These are phyloP conservation scores for Vitis rotundifolia DNA, from an alignment of 164 flowering plant species.

Conservation along the genomic window DNA sequence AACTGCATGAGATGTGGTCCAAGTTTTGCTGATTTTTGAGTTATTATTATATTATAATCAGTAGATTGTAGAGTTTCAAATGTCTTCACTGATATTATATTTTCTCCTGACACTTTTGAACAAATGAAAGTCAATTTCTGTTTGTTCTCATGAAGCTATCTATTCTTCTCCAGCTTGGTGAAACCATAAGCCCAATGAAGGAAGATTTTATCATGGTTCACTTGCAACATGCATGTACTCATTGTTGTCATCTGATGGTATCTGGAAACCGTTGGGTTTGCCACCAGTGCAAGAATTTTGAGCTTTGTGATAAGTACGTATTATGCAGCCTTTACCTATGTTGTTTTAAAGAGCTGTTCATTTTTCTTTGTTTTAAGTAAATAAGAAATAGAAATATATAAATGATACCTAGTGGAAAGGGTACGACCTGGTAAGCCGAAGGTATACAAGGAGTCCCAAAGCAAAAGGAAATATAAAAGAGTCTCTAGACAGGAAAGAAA, in stretches of 20 bases:
- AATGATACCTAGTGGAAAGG: no score
- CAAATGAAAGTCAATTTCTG: neutral
- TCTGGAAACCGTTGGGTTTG: constrained; percentile 92
- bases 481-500: no score
- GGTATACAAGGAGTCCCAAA: no score
- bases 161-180: constrained; percentile 75
- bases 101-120: neutral
- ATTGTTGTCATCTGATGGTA: constrained; percentile 85
- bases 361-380: neutral
- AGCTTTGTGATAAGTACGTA: constrained; percentile 90
- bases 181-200: constrained; percentile 91
- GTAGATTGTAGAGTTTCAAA: neutral
- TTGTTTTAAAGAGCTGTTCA: neutral
- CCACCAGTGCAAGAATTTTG: constrained; percentile 83
- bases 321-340: neutral
- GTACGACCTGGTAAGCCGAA: no score
- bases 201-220: constrained; percentile 99
- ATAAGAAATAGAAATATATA: no score
- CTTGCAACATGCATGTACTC: constrained; percentile 85
- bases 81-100: neutral
- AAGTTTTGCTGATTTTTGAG: neutral
- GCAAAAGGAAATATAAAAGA: no score
- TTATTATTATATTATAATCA: neutral
- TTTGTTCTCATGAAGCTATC: constrained; percentile 3
- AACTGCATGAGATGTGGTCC: no score